Conservation (phyloP, 495 filamentous ascomycete genomes). For the Penicillium bovifimosum region DNA sequence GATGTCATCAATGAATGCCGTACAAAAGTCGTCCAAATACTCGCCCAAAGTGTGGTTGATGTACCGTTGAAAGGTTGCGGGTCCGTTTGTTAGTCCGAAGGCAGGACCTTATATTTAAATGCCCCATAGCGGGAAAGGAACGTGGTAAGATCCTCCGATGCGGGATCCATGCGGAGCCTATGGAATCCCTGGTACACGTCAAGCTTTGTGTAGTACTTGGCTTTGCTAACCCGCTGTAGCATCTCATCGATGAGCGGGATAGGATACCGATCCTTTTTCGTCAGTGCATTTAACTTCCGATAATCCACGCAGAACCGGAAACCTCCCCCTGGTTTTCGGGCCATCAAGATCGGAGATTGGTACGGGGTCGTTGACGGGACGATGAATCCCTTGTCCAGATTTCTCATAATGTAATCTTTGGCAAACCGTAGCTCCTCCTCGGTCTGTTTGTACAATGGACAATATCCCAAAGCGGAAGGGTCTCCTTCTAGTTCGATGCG, state of each 20-base stretch:
- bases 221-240: constrained; percentile 20
- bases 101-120: constrained; percentile 16
- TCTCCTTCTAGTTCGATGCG: no score
- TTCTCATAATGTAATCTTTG: no score
- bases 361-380: constrained; percentile 23
- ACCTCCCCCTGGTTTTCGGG: constrained; percentile 24
- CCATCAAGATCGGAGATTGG: constrained; percentile 32
- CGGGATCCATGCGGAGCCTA: no score
- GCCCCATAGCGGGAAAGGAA: constrained; percentile 11
- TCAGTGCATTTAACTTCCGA: no score
- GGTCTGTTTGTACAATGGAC: no score
- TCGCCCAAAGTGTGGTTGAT: not conserved
- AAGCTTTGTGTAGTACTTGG: constrained; percentile 41
- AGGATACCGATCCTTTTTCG: no score
- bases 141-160: constrained; percentile 14
- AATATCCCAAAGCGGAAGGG: no score
- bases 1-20: not conserved
- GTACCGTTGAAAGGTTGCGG: constrained; percentile 2
- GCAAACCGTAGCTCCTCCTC: no score
- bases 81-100: constrained; percentile 14
- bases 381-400: constrained; percentile 28
- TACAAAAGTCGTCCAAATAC: not conserved
- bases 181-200: constrained; percentile 40
- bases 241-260: no score
- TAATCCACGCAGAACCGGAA: constrained; percentile 42